Conservation (phyloP, 176 grass and related monocot species). For the Pontederia paniculata region DNA sequence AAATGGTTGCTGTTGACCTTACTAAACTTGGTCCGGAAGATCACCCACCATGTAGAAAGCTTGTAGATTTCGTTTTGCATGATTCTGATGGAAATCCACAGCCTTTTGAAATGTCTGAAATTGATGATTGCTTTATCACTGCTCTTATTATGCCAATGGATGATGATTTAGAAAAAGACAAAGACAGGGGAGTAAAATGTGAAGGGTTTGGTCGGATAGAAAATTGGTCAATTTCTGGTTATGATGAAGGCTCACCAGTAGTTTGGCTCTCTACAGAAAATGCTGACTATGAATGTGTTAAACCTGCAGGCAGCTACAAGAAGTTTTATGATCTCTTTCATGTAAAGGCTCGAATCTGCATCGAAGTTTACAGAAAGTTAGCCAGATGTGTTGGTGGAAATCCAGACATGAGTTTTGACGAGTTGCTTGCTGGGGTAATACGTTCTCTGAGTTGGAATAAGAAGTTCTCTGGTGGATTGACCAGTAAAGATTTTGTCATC, state of each 20-base stretch:
- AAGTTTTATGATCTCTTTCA: slow-evolving; percentile 77
- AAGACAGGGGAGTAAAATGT: slow-evolving; percentile 79
- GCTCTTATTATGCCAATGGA: slow-evolving; percentile 86
- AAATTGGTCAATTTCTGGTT: slow-evolving; percentile 88
- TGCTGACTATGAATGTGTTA: slow-evolving; percentile 97
- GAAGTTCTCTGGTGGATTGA: slow-evolving; percentile 46
- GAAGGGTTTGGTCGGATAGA: slow-evolving; percentile 97
- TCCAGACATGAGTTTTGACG: slow-evolving; percentile 60
- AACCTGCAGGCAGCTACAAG: slow-evolving; percentile 75
- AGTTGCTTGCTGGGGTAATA: slow-evolving; percentile 88
- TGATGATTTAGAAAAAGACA: slow-evolving; percentile 76
- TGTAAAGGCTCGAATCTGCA: slow-evolving; percentile 86
- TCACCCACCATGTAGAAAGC: slow-evolving; percentile 57
- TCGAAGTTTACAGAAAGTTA: slow-evolving; percentile 87
- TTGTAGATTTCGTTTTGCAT: slow-evolving; percentile 83
- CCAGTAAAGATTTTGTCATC: slow-evolving; percentile 80
- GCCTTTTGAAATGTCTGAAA: slow-evolving; percentile 98
- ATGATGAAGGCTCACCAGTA: slow-evolving; percentile 84
- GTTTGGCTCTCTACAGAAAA: slow-evolving; percentile 91
- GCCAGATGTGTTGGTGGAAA: slow-evolving; percentile 67
- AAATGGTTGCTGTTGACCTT: slow-evolving; percentile 68
- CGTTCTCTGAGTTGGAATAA: slow-evolving; percentile 59
- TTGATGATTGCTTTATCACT: slow-evolving; percentile 86
- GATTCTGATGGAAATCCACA: slow-evolving; percentile 80
- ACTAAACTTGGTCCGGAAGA: slow-evolving; percentile 72